Percentiles rank a stretch among this genome's conserved stretches.
Evolutionary conservation across 495 filamentous ascomycete genomes (phyloP).

Genomic region (Xylona heveae): DNA sequence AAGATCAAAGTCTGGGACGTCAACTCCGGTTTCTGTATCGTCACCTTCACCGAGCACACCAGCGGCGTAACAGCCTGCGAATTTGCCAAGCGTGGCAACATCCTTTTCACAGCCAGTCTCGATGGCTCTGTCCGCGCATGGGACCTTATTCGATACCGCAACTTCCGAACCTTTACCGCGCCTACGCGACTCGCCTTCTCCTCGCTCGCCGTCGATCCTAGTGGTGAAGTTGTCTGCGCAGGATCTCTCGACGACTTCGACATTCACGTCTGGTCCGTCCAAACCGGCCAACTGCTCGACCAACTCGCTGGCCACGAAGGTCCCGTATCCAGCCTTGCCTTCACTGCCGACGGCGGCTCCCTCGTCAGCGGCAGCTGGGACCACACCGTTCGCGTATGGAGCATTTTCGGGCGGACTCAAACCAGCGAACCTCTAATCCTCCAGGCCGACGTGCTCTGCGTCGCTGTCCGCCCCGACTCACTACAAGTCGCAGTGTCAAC

Average conservation of each 20-base stretch:
- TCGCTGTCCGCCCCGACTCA: slow-evolving; percentile 78
- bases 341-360: slow-evolving; percentile 63
- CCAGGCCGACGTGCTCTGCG: slow-evolving; percentile 69
- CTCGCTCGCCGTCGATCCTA: slow-evolving; percentile 86
- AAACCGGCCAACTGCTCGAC: slow-evolving; percentile 89
- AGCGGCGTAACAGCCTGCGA: slow-evolving; percentile 90
- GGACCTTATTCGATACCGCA: slow-evolving; percentile 90
- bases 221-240: slow-evolving; percentile 85
- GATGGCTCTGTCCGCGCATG: slow-evolving; percentile 89
- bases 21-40: slow-evolving; percentile 88
- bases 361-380: slow-evolving; percentile 91
- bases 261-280: slow-evolving; percentile 94
- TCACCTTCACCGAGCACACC: slow-evolving; percentile 93
- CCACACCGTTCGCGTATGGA: slow-evolving; percentile 84
- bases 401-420: slow-evolving; percentile 77
- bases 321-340: slow-evolving; percentile 68
- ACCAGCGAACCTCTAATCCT: slow-evolving; percentile 86
- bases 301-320: slow-evolving; percentile 84
- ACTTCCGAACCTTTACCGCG: slow-evolving; percentile 92
- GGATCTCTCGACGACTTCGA: slow-evolving; percentile 92
- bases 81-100: slow-evolving; percentile 82
- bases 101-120: slow-evolving; percentile 82
- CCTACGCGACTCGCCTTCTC: slow-evolving; percentile 81
- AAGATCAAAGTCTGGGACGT: slow-evolving; percentile 98
- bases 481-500: slow-evolving; percentile 80